Base-by-base conservation (phyloP, 257 asterid genomes). In the Ehretia macrophylla region DNA sequence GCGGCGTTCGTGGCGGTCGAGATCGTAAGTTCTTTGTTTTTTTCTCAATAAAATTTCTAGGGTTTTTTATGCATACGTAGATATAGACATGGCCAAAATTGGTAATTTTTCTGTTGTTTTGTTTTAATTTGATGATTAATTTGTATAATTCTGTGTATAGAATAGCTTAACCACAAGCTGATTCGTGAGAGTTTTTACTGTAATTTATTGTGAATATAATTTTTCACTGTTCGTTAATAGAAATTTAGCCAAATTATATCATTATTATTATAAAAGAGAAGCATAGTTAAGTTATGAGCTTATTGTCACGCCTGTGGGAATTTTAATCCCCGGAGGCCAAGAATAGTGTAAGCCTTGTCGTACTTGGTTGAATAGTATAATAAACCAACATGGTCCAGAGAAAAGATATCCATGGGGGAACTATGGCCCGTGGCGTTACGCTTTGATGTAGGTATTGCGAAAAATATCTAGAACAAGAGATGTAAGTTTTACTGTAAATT, bases 1-100 rank as follows among this genome's bases (percentile, higher is more conserved):
- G 97, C 22, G 99, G 99, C 55, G 99, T 88, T 66, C 99, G 99
- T 40, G 97, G 99, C 53, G 99, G 99, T 64, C 97, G 94, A 27
- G 99, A 92, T 83, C 99, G 99, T 92, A 81, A 86, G 96, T 46
- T 53, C 11, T 42, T 16, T 42, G 51, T 49, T 58, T 48, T 6
- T 1, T 39, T 20, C 22, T 17, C 18, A 3, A 51, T 22, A 22
- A 39, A n/a, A 59, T 68, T 65, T 72, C 40, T 84, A 81, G 79
- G 87, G 73, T 68, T 85, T 79, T 63, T 14, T 54, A 11, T 27
- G 35, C 35, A 1, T 27, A 1, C 35, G 6, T 27, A 27, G 4
- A 27, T 27, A 6, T 3, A 27, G 3, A 27, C 35, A 6, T 1
- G 35, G 6, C 35, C 4, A 27, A 27, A 27, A 27, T 27, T 3